Base-by-base conservation (phyloP, 805 yeast species). In the Candida argentea region DNA sequence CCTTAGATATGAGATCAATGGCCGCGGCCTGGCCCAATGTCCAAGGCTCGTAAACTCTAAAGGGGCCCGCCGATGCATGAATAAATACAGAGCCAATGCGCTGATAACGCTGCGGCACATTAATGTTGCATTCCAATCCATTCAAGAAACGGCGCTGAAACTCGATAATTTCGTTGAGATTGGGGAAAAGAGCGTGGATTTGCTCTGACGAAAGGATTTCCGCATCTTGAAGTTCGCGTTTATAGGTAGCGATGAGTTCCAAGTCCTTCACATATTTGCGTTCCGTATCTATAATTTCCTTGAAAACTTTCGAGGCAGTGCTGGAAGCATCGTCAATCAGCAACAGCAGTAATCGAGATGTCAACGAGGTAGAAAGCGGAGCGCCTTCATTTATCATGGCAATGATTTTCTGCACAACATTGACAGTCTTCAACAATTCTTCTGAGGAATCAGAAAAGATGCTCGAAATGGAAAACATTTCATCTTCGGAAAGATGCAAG, bases 41-140 rank as follows among this genome's bases (percentile, higher is more conserved):
- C 89, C 95, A 91, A 5, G 94, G 86, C 51, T 86, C 95, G 54
- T 91, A 91, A 6, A 84, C 73, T 37, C 74, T 77, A 58, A 91
- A 91, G 16, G 86, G 89, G 20, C 76, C 73, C 17, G 60, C 53
- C 19, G 87, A 82, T 7, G 91, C 83, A 51, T 80, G 93, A 35
- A 82, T 65, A 50, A 91, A 89, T 2, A 87, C 67, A 1, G 94
- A 80, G 2, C 97, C 98, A 25, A 89, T 73, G 36, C 95, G 67
- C 53, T 87, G 95, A 43, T 73, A 73, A 32, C 72, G 70, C 16
- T 74, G 67, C 2, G 87, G 83, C 3, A 80, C 79, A 23, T 72
- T 59, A 4, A 85, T 76, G 55, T 89, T 86, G 45, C 87, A 82
- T 57, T 91, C 99, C 34, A 87, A 55, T 0, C 96, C 95, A 19